phyloP scores from a whole-genome alignment of 208 protist species.

The Crithidia acanthocephali region DNA sequence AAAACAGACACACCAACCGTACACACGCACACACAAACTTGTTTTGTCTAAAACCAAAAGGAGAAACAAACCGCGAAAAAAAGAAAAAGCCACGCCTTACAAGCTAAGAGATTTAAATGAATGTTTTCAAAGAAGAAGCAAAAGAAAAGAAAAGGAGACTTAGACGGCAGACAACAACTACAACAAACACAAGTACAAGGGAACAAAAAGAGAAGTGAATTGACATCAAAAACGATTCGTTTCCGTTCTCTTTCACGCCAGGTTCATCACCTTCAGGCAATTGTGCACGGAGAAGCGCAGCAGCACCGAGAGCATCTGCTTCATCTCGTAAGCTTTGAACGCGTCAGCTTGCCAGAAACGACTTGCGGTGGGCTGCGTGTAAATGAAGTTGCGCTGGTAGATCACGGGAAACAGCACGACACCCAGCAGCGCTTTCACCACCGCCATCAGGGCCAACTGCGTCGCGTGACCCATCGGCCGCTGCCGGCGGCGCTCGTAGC shows the following conservation, averaged over 20 bases:
- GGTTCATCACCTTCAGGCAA: conserved; percentile 34
- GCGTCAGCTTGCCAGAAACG: conserved; percentile 46
- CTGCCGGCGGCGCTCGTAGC: conserved; percentile 41
- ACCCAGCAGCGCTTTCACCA: conserved; percentile 64
- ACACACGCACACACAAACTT: background rate
- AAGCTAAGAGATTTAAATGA: background rate
- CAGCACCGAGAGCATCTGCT: conserved; percentile 57
- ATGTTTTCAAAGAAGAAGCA: background rate
- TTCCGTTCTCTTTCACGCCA: conserved; percentile 9
- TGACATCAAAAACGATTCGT: background rate
- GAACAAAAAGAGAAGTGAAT: background rate
- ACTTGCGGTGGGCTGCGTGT: conserved; percentile 46
- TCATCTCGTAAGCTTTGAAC: conserved; percentile 63
- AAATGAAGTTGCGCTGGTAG: conserved; percentile 64
- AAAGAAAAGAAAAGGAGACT: background rate
- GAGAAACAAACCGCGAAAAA: conserved; percentile 2
- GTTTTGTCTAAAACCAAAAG: background rate
- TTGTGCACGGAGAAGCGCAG: conserved; percentile 55
- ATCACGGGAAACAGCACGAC: conserved; percentile 66
- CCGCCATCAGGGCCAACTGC: conserved; percentile 48
- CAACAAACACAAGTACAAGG: background rate
- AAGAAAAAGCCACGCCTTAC: conserved; percentile 2
- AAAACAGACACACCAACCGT: background rate
- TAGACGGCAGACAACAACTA: no score
- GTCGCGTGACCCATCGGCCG: conserved; percentile 29